A percentile compares a stretch with the other conserved stretches of the same genome.
Evolutionary conservation across 768 basidiomycete species (phyloP).

Genomic region (Russula sp.): DNA sequence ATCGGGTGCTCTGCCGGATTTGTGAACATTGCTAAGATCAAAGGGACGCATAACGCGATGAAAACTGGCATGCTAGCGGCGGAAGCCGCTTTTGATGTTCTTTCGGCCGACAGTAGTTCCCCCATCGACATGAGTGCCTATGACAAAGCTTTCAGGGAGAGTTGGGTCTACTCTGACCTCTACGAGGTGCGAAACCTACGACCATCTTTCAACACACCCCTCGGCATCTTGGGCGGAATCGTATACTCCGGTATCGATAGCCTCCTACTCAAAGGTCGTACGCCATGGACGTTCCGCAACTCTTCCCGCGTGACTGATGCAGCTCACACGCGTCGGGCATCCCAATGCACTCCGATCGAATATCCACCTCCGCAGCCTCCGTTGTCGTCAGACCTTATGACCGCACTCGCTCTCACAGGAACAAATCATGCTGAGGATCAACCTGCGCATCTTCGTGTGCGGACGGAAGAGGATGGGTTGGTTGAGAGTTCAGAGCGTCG

Average conservation of each 20-base stretch:
- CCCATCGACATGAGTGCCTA: constrained; percentile 67
- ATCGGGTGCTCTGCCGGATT: constrained; percentile 96
- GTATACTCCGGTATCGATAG: constrained; percentile 86
- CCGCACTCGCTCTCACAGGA: constrained; percentile 81
- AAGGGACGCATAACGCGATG: constrained; percentile 99
- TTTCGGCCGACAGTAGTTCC: constrained; percentile 33
- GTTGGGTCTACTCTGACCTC: constrained; percentile 85
- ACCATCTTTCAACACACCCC: constrained; percentile 73
- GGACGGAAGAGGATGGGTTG: constrained; percentile 28
- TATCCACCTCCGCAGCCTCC: constrained; percentile 88
- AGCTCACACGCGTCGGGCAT: constrained; percentile 62
- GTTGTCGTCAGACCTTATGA: constrained; percentile 89
- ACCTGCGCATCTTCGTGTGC: constrained; percentile 80
- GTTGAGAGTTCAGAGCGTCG: constrained; percentile 42
- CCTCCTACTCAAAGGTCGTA: constrained; percentile 74
- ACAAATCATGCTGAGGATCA: constrained; percentile 99
- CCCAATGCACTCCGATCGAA: constrained; percentile 62
- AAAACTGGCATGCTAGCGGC: constrained; percentile 97
- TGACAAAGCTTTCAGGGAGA: constrained; percentile 57
- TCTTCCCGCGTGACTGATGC: constrained; percentile 49
- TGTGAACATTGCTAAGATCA: constrained; percentile 95
- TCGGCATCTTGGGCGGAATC: constrained; percentile 86
- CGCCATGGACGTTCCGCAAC: constrained; percentile 90
- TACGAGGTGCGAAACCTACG: constrained; percentile 88
- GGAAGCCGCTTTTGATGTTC: constrained; percentile 69